Evolutionary conservation across 305 asterid species (phyloP).

Genomic region (Fraxinus sp.): DNA sequence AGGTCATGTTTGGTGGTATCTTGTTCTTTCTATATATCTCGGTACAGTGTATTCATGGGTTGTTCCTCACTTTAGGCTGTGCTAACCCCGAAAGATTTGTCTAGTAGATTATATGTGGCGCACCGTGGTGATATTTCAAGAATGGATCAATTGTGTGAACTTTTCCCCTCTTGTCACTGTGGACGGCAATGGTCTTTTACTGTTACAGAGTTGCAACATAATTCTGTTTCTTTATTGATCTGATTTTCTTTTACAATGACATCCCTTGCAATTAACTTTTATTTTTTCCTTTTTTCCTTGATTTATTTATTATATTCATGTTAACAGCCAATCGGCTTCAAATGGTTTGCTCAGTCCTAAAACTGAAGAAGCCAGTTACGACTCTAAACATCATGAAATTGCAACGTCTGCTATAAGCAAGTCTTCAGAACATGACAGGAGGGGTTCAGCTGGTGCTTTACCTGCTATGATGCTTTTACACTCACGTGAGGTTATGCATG

Average conservation of each 20-base stretch:
- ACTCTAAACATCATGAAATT: constrained; percentile 24
- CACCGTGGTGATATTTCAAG: neutral
- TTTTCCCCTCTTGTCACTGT: neutral
- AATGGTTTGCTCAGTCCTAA: constrained; percentile 21
- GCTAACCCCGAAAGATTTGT: neutral
- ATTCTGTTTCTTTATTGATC: neutral
- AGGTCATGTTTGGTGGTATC: neutral
- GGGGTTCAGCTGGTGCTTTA: constrained; percentile 59
- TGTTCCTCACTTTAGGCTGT: neutral
- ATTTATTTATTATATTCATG: neutral
- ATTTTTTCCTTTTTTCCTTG: neutral
- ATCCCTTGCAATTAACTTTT: neutral
- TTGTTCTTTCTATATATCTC: neutral
- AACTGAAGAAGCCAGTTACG: constrained; percentile 20
- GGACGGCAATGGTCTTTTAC: neutral
- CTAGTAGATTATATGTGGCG: neutral
- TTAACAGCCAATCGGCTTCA: constrained; percentile 30
- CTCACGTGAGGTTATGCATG: constrained; percentile 59
- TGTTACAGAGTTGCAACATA: neutral
- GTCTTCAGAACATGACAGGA: constrained; percentile 45
- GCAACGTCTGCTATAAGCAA: constrained; percentile 29
- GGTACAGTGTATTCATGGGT: neutral
- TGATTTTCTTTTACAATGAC: neutral
- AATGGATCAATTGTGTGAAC: neutral
- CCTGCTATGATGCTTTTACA: constrained; percentile 78